Evolutionary conservation across 2,329 filamentous ascomycete genomes (phyloP), one percentile per base, ranked within the genome.

Genomic region (Aspergillus oerlinghausenensis): DNA sequence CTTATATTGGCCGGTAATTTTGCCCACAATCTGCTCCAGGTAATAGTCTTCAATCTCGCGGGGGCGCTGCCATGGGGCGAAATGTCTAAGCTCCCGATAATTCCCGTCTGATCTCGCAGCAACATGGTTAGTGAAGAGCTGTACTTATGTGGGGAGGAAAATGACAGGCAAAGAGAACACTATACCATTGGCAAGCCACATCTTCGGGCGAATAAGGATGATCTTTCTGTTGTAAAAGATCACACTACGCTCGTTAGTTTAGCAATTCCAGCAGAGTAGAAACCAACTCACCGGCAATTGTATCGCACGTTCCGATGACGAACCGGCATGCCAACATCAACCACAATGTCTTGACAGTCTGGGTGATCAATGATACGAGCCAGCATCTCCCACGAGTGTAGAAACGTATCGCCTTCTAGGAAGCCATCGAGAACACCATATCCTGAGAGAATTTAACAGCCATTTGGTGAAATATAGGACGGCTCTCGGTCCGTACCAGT

Each of bases 341-440:
- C 74, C 21, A 90, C 77, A 63, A 90, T 90, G 67, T 82, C 86
- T 63, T 88, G 77, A 60, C 81, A 84, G 9, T 79, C 79, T 38
- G 80, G 71, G 70, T 89, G 80, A 4, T 76, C 70, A 21, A 91
- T 76, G 57, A 91, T 88, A 50, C 78, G 74, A 10, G 76, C 77
- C 0, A 88, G 77, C 72, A 83, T 81, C 65, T 90, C 85, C 80
- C 84, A 85, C 4, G 80, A 82, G 67, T 87, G 82, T 3, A 82
- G 68, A 65, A 81, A 83, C 17, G 79, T 78, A 67, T 85, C 87
- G 7, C 69, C 70, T 69, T 86, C 83, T 8, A 82, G 75, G 60
- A 84, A 88, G 64, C 88, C 86, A 68, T 91, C 88, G 6, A 88
- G 80, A 65, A 85, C 83, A 54, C 80, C 84, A 78, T 88, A 89